phyloP scores from a whole-genome alignment of 1,139 yeast species.

The Insectozyma bohioensis region DNA sequence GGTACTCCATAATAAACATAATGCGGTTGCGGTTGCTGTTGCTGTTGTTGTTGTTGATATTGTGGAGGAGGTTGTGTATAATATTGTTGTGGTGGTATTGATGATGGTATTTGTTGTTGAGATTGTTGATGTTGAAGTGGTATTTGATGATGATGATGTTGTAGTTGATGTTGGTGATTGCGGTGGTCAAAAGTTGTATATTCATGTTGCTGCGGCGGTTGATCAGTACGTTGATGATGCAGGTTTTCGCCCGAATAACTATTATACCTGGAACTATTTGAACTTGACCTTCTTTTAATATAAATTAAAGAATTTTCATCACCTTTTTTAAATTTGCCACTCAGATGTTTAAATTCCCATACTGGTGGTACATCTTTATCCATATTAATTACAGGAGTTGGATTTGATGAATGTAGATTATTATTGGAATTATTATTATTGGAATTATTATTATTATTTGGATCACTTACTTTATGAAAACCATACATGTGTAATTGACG shows the following conservation, averaged over 20 bases:
- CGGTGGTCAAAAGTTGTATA: no score
- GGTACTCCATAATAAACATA: slow-evolving; percentile 2
- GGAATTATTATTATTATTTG: slow-evolving; percentile 8
- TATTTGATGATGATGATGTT: slow-evolving; percentile 9
- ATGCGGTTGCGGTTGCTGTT: slow-evolving; percentile 10
- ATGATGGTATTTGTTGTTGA: slow-evolving; percentile 4
- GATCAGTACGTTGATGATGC: slow-evolving; percentile 4
- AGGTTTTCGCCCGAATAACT: slow-evolving; percentile 14
- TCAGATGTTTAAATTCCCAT: slow-evolving; percentile 91
- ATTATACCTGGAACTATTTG: slow-evolving; percentile 24
- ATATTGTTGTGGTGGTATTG: not conserved
- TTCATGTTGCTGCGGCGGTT: slow-evolving; percentile 8
- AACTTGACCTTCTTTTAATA: slow-evolving; percentile 64
- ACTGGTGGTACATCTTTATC: slow-evolving; percentile 34
- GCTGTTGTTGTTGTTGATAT: slow-evolving; percentile 10
- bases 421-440: not conserved
- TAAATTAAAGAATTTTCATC: slow-evolving; percentile 63
- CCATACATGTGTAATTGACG: slow-evolving; percentile 52
- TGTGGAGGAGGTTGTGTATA: slow-evolving; percentile 1
- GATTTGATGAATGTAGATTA: not conserved
- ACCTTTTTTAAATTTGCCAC: slow-evolving; percentile 74
- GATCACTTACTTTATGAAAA: slow-evolving; percentile 53
- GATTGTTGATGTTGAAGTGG: slow-evolving; percentile 10
- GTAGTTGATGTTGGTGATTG: slow-evolving; percentile 2
- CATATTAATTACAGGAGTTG: slow-evolving; percentile 9